Evolutionary conservation across 2,329 filamentous ascomycete genomes (phyloP).

Genomic region (Claviceps sp.): DNA sequence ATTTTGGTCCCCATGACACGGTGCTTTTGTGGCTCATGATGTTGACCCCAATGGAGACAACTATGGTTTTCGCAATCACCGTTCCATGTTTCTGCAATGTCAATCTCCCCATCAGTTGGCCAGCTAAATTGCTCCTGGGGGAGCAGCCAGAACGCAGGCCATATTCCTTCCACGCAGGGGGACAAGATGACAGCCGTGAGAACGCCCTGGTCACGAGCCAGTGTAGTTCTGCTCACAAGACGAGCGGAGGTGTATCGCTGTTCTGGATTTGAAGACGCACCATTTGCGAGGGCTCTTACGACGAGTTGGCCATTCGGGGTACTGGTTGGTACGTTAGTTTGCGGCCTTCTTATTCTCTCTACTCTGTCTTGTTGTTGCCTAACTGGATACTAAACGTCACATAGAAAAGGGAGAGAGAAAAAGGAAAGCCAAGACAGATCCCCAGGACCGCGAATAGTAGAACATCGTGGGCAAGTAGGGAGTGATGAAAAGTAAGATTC

Average conservation of each 20-base stretch:
- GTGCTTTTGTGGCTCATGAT: conserved; percentile 43
- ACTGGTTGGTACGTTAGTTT: conserved; percentile 11
- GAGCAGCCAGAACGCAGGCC: conserved; percentile 50
- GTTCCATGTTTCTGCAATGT: conserved; percentile 51
- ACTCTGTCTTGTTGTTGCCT: background rate
- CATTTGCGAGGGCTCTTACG: conserved; percentile 34
- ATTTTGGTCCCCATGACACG: conserved; percentile 38
- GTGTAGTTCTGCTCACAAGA: conserved; percentile 37
- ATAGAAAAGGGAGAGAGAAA: background rate
- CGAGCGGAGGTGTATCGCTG: conserved; percentile 41
- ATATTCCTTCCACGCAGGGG: conserved; percentile 42
- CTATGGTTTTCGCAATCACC: conserved; percentile 39
- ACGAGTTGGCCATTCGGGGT: conserved; percentile 37
- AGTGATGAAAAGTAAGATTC: no score
- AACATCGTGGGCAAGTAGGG: no score
- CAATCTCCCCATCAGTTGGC: conserved; percentile 46
- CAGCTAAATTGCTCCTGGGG: conserved; percentile 44
- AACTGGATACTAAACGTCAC: background rate
- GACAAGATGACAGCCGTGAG: conserved; percentile 36
- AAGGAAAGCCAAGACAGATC: background rate
- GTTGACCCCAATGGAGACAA: conserved; percentile 46
- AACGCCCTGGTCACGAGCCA: conserved; percentile 36
- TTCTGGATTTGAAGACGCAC: conserved; percentile 18
- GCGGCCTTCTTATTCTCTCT: background rate
- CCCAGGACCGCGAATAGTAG: no score